Evolutionary conservation across 2,329 filamentous ascomycete genomes (phyloP).

Genomic region (Ceratocystis harringtonii): DNA sequence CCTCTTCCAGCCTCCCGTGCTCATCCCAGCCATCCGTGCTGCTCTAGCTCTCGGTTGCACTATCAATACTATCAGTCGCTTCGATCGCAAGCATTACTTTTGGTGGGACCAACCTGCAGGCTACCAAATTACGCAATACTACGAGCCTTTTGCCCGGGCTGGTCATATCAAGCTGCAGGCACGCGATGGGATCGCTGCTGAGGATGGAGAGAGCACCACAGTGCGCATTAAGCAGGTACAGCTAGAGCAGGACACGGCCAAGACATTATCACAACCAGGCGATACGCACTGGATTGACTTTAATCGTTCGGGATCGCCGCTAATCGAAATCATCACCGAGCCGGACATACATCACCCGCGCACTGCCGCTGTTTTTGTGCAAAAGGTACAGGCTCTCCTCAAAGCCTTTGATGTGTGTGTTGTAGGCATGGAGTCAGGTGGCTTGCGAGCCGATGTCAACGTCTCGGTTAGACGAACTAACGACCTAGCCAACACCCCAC

Average conservation of each 20-base stretch:
- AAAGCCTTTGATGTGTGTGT: slow-evolving; percentile 72
- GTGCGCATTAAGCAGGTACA: slow-evolving; percentile 88
- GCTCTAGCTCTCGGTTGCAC: slow-evolving; percentile 71
- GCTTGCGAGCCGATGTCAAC: slow-evolving; percentile 85
- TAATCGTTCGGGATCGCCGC: slow-evolving; percentile 77
- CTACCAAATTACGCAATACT: slow-evolving; percentile 97
- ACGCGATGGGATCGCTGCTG: slow-evolving; percentile 63
- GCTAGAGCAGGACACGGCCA: slow-evolving; percentile 95
- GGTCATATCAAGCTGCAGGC: slow-evolving; percentile 56
- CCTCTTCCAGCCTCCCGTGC: slow-evolving; percentile 62
- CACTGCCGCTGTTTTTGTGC: slow-evolving; percentile 75
- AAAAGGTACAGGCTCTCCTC: slow-evolving; percentile 73
- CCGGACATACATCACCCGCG: slow-evolving; percentile 77
- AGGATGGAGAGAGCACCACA: slow-evolving; percentile 53
- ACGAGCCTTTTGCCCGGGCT: slow-evolving; percentile 53
- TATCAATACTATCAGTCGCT: slow-evolving; percentile 62
- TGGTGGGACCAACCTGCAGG: slow-evolving; percentile 95
- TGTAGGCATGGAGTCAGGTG: slow-evolving; percentile 84
- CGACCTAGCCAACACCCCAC: slow-evolving; percentile 22
- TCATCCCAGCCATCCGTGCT: slow-evolving; percentile 81
- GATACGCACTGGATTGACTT: slow-evolving; percentile 73
- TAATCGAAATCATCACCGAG: slow-evolving; percentile 89
- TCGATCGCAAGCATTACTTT: slow-evolving; percentile 97
- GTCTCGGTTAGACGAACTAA: slow-evolving; percentile 60
- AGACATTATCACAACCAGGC: slow-evolving; percentile 66